These are phyloP conservation scores for Ascoidea tarda DNA, from an alignment of 805 yeast species.

Conservation along the genomic window DNA sequence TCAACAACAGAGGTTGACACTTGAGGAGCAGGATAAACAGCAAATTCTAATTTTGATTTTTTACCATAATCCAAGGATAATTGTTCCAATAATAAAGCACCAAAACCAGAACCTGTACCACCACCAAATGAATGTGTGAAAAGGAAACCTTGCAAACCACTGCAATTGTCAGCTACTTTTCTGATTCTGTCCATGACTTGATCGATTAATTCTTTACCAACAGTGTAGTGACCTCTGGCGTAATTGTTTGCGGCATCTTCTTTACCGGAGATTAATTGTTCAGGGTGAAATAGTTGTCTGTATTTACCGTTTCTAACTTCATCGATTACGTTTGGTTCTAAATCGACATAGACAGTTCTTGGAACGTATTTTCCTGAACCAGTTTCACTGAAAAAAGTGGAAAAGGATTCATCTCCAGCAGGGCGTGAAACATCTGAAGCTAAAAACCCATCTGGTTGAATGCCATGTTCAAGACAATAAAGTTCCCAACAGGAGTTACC, in stretches of 20 bases:
- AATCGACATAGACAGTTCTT: conserved; percentile 91
- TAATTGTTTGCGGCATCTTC: conserved; percentile 98
- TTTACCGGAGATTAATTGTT: conserved; percentile 90
- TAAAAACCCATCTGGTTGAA: conserved; percentile 83
- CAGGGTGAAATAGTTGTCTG: conserved; percentile 92
- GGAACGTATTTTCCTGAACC: conserved; percentile 95
- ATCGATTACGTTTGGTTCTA: conserved; percentile 95
- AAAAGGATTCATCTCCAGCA: conserved; percentile 89
- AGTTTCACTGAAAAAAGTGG: conserved; percentile 92
- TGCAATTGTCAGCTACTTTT: conserved; percentile 93
- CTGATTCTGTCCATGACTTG: conserved; percentile 91
- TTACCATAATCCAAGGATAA: conserved; percentile 88
- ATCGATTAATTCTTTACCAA: conserved; percentile 90
- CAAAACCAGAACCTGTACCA: conserved; percentile 99
- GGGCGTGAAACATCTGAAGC: conserved; percentile 68
- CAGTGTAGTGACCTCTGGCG: conserved; percentile 98
- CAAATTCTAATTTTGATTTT: conserved; percentile 93
- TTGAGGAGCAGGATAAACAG: conserved; percentile 98
- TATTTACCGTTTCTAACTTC: conserved; percentile 93
- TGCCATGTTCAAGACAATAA: conserved; percentile 94
- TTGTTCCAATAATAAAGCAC: conserved; percentile 85
- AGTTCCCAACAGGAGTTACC: conserved; percentile 99
- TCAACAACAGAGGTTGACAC: conserved; percentile 94
- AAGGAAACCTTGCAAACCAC: conserved; percentile 93
- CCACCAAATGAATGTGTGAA: conserved; percentile 98